Evolutionary conservation across 306 rosid species (phyloP).

Genomic region (Cicer bijugum): DNA sequence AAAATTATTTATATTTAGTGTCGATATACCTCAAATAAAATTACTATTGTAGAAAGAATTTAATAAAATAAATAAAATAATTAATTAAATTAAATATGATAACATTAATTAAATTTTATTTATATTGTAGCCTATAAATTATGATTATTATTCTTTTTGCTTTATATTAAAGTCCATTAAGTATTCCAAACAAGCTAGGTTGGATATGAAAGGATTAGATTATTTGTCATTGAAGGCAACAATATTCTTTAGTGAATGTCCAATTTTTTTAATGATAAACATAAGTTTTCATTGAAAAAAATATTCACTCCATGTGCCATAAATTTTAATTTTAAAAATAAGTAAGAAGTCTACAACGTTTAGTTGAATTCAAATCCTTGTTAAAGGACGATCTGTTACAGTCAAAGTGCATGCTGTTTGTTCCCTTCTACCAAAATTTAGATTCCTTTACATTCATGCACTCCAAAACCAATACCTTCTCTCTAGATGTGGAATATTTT

Average conservation of each 20-base stretch:
- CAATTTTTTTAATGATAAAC: not conserved
- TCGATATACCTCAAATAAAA: no score
- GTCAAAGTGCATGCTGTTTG: constrained; percentile 57
- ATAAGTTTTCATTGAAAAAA: not conserved
- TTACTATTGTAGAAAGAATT: no score
- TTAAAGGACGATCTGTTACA: constrained; percentile 35
- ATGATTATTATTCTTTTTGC: no score
- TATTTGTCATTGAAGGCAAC: not conserved
- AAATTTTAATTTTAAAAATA: not conserved
- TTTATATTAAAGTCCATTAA: no score
- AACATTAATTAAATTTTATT: no score
- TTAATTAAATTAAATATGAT: no score
- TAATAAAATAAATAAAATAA: no score
- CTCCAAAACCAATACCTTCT: constrained; percentile 45
- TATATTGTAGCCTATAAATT: no score
- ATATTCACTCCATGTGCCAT: constrained; percentile 36
- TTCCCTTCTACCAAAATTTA: constrained; percentile 42
- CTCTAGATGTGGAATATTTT: constrained; percentile 49
- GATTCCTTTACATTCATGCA: constrained; percentile 53
- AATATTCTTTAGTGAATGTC: not conserved
- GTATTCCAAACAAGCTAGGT: constrained; percentile 1
- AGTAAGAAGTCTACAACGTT: constrained; percentile 2
- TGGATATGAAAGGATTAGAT: constrained; percentile 15
- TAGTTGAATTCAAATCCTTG: constrained; percentile 38
- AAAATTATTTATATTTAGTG: no score